These are phyloP conservation scores for Aspergillus ellipticus DNA, from an alignment of 495 filamentous ascomycete genomes.

Conservation along the genomic window DNA sequence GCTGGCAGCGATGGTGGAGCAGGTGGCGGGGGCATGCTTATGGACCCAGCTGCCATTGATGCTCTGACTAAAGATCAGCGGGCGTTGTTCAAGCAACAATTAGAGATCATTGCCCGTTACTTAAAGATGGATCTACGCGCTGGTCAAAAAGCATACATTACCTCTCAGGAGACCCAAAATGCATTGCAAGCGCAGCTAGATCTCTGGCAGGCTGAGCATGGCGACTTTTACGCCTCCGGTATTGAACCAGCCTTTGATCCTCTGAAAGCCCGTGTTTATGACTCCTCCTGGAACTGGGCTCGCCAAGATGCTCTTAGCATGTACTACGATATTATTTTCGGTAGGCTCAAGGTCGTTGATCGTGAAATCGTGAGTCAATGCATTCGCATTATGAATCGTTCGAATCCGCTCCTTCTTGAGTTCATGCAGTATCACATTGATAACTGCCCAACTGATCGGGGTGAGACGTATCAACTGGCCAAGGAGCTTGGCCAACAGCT, in stretches of 20 bases:
- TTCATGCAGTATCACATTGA: slow-evolving; percentile 99
- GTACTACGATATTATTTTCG: slow-evolving; percentile 99
- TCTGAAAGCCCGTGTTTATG: slow-evolving; percentile 92
- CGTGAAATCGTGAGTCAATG: slow-evolving; percentile 97
- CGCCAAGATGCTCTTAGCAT: slow-evolving; percentile 95
- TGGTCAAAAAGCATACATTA: slow-evolving; percentile 88
- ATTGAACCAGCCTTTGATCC: slow-evolving; percentile 92
- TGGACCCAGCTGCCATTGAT: slow-evolving; percentile 97
- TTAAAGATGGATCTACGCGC: slow-evolving; percentile 94
- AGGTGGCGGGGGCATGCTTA: slow-evolving; percentile 83
- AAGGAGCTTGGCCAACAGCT: slow-evolving; percentile 93
- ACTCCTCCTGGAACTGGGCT: slow-evolving; percentile 99
- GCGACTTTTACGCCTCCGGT: slow-evolving; percentile 89
- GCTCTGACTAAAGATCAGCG: slow-evolving; percentile 94
- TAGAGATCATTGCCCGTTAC: slow-evolving; percentile 92
- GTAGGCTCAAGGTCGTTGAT: slow-evolving; percentile 85
- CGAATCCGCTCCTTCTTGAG: slow-evolving; percentile 89
- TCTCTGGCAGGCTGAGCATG: slow-evolving; percentile 91
- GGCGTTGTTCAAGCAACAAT: slow-evolving; percentile 92
- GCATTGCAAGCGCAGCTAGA: slow-evolving; percentile 90
- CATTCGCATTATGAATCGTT: slow-evolving; percentile 98
- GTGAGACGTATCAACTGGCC: slow-evolving; percentile 94
- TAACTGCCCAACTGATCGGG: slow-evolving; percentile 92
- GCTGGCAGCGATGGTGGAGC: slow-evolving; percentile 71
- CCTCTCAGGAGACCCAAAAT: slow-evolving; percentile 75